Percentiles rank a stretch among this genome's conserved stretches.
phyloP scores from a whole-genome alignment of 1,139 yeast species.

The Nematodospora anomalae region DNA sequence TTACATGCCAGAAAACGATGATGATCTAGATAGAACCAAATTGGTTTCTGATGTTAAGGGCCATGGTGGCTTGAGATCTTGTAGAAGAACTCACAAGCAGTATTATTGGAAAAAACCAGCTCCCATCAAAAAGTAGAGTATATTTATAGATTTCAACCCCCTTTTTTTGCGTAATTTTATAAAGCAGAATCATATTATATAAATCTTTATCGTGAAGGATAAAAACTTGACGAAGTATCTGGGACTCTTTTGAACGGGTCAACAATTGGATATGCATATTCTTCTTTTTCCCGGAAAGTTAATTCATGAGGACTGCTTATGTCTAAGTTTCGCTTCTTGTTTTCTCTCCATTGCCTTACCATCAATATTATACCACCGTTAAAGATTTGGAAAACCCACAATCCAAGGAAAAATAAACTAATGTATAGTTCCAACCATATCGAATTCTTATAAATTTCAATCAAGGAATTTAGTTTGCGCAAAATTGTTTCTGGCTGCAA shows the following conservation, averaged over 20 bases:
- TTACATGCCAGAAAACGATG: conserved; percentile 81
- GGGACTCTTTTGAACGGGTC: conserved; percentile 4
- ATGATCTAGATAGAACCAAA: conserved; percentile 63
- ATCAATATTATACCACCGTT: conserved; percentile 28
- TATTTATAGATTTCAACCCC: neutral
- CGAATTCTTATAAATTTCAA: conserved; percentile 31
- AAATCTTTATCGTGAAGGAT: conserved; percentile 7
- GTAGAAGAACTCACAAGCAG: conserved; percentile 93
- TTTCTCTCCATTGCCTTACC: conserved; percentile 5
- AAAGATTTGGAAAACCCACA: conserved; percentile 50
- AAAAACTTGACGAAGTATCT: conserved; percentile 10
- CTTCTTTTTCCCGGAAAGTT: conserved; percentile 24
- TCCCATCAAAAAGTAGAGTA: conserved; percentile 37
- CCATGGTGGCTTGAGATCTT: conserved; percentile 76
- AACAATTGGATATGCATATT: conserved; percentile 33
- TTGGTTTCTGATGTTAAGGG: conserved; percentile 80
- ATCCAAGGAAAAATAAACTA: conserved; percentile 39
- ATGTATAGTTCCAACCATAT: conserved; percentile 47
- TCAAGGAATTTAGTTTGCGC: conserved; percentile 21
- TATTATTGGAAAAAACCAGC: conserved; percentile 83
- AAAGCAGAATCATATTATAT: neutral
- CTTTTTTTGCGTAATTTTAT: neutral
- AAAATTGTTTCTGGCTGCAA: conserved; percentile 7
- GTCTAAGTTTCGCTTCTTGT: neutral
- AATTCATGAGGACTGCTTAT: conserved; percentile 37